Conservation (phyloP, 2,329 filamentous ascomycete genomes). For the Neonectria punicea region DNA sequence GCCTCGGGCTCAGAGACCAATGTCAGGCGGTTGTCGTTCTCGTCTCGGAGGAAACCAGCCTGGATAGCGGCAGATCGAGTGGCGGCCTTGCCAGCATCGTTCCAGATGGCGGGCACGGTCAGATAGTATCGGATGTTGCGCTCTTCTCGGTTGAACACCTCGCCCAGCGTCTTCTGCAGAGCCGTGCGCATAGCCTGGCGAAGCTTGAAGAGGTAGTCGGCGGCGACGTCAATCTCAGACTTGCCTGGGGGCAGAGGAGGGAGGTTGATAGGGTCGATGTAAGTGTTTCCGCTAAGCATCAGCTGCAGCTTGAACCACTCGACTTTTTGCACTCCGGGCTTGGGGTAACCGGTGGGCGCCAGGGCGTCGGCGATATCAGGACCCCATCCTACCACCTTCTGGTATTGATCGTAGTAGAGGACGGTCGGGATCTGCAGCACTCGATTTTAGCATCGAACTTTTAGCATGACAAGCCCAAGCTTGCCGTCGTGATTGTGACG, state of each 20-base stretch:
- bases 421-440: constrained; percentile 87
- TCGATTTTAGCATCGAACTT: constrained; percentile 24
- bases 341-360: constrained; percentile 96
- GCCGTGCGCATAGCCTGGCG: constrained; percentile 96
- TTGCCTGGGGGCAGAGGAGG: constrained; percentile 97
- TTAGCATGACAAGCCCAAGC: background rate
- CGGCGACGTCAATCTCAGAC: constrained; percentile 98
- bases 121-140: constrained; percentile 98
- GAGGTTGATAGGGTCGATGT: constrained; percentile 98
- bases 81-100: constrained; percentile 97
- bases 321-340: constrained; percentile 97
- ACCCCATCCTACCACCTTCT: constrained; percentile 99
- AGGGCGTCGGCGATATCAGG: constrained; percentile 97
- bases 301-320: constrained; percentile 99
- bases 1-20: constrained; percentile 97
- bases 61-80: constrained; percentile 96
- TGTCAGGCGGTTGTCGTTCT: constrained; percentile 96
- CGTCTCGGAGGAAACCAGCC: constrained; percentile 94
- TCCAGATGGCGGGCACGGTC: constrained; percentile 99
- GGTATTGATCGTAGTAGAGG: constrained; percentile 99
- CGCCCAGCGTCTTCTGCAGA: constrained; percentile 93
- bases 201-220: constrained; percentile 98
- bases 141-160: constrained; percentile 98
- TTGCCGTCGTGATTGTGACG: constrained; percentile 17
- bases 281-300: constrained; percentile 98